A percentile compares a stretch with the other conserved stretches of the same genome.
phyloP scores from a whole-genome alignment of 2,329 filamentous ascomycete species.

The Clonostachys rosea region DNA sequence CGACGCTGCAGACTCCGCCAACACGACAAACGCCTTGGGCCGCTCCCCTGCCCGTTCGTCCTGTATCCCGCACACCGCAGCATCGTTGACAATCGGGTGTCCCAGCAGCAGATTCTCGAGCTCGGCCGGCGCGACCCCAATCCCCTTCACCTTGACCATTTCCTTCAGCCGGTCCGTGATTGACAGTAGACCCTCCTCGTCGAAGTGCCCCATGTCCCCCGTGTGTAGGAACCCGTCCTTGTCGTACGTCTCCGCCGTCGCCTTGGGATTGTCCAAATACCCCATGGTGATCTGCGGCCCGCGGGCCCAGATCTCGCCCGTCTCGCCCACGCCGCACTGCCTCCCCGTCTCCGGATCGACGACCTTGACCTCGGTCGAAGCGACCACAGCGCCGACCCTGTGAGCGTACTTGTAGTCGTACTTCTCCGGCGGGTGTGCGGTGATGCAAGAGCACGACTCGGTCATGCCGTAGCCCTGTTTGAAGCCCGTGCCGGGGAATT shows the following conservation, averaged over 20 bases:
- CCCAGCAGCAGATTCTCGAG: slow-evolving; percentile 58
- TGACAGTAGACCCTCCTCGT: slow-evolving; percentile 48
- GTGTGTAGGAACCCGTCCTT: slow-evolving; percentile 54
- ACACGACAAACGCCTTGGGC: slow-evolving; percentile 53
- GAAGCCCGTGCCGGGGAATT: slow-evolving; percentile 56
- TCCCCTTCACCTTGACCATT: slow-evolving; percentile 64
- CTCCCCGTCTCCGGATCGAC: slow-evolving; percentile 46
- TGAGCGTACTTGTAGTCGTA: slow-evolving; percentile 54
- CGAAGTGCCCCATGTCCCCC: slow-evolving; percentile 50
- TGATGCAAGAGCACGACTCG: slow-evolving; percentile 59
- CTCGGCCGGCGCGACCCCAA: slow-evolving; percentile 58
- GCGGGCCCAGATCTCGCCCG: slow-evolving; percentile 40
- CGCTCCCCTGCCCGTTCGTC: slow-evolving; percentile 52
- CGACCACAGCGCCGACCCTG: slow-evolving; percentile 49
- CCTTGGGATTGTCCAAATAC: slow-evolving; percentile 36
- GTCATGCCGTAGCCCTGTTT: slow-evolving; percentile 69
- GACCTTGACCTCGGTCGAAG: slow-evolving; percentile 56
- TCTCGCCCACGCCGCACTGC: slow-evolving; percentile 44
- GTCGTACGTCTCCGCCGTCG: slow-evolving; percentile 44
- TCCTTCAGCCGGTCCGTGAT: slow-evolving; percentile 63
- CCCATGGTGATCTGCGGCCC: slow-evolving; percentile 46
- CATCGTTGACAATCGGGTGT: slow-evolving; percentile 50
- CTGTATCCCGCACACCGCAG: slow-evolving; percentile 46
- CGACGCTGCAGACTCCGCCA: slow-evolving; percentile 22
- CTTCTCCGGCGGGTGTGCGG: slow-evolving; percentile 50